phyloP scores from a whole-genome alignment of 2,329 filamentous ascomycete species.

The Zalaria obscura region DNA sequence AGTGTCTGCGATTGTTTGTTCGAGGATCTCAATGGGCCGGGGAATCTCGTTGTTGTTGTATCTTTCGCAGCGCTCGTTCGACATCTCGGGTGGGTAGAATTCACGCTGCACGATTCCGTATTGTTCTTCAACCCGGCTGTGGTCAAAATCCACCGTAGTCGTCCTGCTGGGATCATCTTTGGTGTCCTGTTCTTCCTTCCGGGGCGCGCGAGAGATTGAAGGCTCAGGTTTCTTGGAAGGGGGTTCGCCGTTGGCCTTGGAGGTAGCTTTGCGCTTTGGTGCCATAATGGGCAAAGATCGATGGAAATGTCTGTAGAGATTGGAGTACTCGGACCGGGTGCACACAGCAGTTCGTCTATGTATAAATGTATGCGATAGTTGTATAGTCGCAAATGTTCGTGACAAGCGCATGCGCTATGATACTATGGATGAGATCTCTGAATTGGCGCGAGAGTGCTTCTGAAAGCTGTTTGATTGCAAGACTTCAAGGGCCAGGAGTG shows the following conservation, averaged over 20 bases:
- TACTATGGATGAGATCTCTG: too few species aligned
- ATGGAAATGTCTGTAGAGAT: too few species aligned
- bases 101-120: slow-evolving; percentile 34
- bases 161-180: not conserved
- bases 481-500: too few species aligned
- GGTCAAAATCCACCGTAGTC: slow-evolving; percentile 14
- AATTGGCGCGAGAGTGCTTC: too few species aligned
- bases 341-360: too few species aligned
- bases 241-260: slow-evolving; percentile 16
- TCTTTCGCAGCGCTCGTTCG: slow-evolving; percentile 57
- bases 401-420: too few species aligned
- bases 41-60: slow-evolving; percentile 59
- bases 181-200: slow-evolving; percentile 2
- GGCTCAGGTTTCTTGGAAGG: slow-evolving; percentile 6
- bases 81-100: slow-evolving; percentile 81
- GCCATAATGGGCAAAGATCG: slow-evolving; percentile 12
- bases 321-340: too few species aligned
- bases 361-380: too few species aligned
- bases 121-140: slow-evolving; percentile 22
- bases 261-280: slow-evolving; percentile 17
- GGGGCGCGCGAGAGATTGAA: not conserved
- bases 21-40: slow-evolving; percentile 58
- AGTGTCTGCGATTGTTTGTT: slow-evolving; percentile 48
- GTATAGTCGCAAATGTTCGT: too few species aligned
- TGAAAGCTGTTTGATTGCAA: too few species aligned